Evolutionary conservation across 768 basidiomycete genomes (phyloP).

Genomic region (Polyporus arcularius): DNA sequence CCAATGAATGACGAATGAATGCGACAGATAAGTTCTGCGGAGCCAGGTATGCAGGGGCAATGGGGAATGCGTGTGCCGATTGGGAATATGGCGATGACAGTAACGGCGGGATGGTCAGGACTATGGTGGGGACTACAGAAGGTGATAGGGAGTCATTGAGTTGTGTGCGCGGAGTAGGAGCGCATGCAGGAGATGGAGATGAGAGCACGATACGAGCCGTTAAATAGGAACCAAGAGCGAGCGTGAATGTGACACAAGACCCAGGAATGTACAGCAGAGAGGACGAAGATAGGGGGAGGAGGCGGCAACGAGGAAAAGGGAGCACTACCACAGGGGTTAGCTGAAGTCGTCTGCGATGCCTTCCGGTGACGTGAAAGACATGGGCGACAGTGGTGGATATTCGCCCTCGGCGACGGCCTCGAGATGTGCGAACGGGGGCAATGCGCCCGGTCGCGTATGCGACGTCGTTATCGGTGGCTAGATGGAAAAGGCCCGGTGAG

Average conservation of each 20-base stretch:
- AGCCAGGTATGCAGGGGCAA: conserved; percentile 7
- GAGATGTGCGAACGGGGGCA: conserved; percentile 80
- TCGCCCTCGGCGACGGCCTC: conserved; percentile 84
- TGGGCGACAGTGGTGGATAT: conserved; percentile 70
- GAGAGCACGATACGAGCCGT: conserved; percentile 17
- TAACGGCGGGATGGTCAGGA: conserved; percentile 1
- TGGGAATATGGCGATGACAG: conserved; percentile 2
- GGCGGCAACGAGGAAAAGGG: conserved; percentile 1
- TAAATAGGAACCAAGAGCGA: conserved; percentile 26
- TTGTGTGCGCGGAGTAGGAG: conserved; percentile 3
- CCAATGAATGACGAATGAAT: conserved; percentile 19
- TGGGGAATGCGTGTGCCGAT: not conserved
- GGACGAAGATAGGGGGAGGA: conserved; percentile 4
- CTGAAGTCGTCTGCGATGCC: conserved; percentile 37
- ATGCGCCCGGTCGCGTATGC: conserved; percentile 34
- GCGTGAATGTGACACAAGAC: conserved; percentile 21
- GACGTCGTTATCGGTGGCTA: conserved; percentile 25
- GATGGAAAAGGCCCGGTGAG: not conserved
- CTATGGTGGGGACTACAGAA: not conserved
- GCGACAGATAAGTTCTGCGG: conserved; percentile 17
- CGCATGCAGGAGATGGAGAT: conserved; percentile 16
- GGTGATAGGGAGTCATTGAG: conserved; percentile 1
- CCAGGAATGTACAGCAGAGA: conserved; percentile 16
- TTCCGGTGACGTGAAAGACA: conserved; percentile 64
- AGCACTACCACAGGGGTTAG: conserved; percentile 18